Evolutionary conservation across 192 early-diverging fungal genomes (phyloP).

Genomic region (Obelidium mucronatum): DNA sequence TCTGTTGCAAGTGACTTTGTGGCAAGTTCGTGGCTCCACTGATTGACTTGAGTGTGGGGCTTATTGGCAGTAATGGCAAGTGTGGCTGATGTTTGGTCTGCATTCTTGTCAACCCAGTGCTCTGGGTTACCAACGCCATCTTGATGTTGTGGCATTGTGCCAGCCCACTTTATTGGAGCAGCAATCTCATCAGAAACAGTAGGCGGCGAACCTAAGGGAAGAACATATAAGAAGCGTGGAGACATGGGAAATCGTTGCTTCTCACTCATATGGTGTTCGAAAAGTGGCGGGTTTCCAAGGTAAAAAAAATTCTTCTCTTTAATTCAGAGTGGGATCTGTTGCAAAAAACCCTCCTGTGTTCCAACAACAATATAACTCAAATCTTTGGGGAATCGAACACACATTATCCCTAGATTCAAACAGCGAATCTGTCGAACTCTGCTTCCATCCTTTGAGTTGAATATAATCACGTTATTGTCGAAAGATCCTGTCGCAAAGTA

Average conservation of each 20-base stretch:
- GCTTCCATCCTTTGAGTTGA: conserved; percentile 51
- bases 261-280: neutral
- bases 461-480: conserved; percentile 64
- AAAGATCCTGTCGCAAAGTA: conserved; percentile 66
- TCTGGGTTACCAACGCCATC: neutral
- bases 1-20: neutral
- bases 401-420: conserved; percentile 64
- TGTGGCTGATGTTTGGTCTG: neutral
- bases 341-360: conserved; percentile 63
- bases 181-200: too few species aligned
- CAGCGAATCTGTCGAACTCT: conserved; percentile 55
- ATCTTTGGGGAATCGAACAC: conserved; percentile 62
- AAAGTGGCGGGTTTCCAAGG: neutral
- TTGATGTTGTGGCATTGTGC: neutral
- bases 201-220: too few species aligned
- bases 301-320: neutral
- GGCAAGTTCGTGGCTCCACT: neutral
- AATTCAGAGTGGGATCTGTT: conserved; percentile 58
- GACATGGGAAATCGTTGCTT: neutral
- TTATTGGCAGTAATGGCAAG: neutral
- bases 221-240: too few species aligned
- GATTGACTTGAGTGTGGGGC: neutral
- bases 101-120: neutral
- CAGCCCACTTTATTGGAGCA: neutral
- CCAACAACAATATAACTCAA: conserved; percentile 58